Evolutionary conservation across 495 filamentous ascomycete genomes (phyloP), one percentile per base, ranked within the genome.

Genomic region (Clavariopsis aquatica): DNA sequence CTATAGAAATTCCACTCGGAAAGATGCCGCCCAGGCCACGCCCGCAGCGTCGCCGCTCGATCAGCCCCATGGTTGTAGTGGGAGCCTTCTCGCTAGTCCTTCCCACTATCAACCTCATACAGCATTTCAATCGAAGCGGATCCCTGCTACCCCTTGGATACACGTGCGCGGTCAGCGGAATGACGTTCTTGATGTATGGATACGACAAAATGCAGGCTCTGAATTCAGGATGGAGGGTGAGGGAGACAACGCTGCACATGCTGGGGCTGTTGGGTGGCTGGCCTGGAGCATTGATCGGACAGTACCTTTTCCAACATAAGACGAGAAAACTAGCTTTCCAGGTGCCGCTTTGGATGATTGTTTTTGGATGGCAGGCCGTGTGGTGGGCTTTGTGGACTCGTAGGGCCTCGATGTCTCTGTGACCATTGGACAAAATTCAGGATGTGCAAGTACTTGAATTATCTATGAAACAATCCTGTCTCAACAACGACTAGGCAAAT

Each of bases 241-340:
- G 31, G 29, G 69, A 71, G 49, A 41, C 15, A 1, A 65, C 56
- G 13, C 49, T 71, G 27, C 69, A 71, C 57, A 45, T 49, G 5
- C 15, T 65, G 38, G 69, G 31, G 54, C 24, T 71, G 27, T 19
- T 62, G 20, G 69, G 69, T 27, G 69, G 69, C 1, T 71, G 69
- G 69, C 69, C 69, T 19, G 69, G 69, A 4, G 69, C 69, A 15
- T 27, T 71, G 34, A 12, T 65, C 10, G 69, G 56, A 17, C 60
- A 65, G 47, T 62, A 65, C 23, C 65, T 36, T 52, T 71, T 71
- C 29, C 60, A 65, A 29, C 69, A 71, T 27, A 71, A 71, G 52
- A 71, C 69, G 34, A 54, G 46, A 56, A 71, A 71, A 58, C 43
- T 19, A 17, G 22, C 55, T 1, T 71, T 65, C 52, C 62, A 62